Conservation (phyloP, 441 rosid genomes). For the Gossypium davidsonii region DNA sequence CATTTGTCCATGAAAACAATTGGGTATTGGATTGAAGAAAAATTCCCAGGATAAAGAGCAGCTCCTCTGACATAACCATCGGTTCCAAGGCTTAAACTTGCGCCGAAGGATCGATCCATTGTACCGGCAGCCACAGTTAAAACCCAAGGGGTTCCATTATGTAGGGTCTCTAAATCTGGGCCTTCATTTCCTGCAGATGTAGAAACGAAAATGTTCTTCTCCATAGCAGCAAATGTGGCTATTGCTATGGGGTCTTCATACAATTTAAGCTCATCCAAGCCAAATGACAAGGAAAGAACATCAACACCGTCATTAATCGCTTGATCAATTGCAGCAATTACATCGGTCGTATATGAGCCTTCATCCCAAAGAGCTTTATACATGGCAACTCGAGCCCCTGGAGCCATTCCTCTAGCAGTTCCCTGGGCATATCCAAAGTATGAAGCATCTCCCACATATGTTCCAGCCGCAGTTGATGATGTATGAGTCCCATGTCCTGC, state of each 20-base stretch:
- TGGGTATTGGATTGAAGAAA: constrained; percentile 9
- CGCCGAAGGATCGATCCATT: constrained; percentile 37
- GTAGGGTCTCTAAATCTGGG: constrained; percentile 24
- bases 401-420: background rate
- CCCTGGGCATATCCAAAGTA: constrained; percentile 24
- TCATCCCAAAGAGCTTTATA: constrained; percentile 33
- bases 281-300: constrained; percentile 1
- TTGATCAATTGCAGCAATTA: constrained; percentile 37
- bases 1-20: constrained; percentile 29
- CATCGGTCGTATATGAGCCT: constrained; percentile 23
- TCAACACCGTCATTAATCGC: constrained; percentile 16
- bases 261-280: background rate
- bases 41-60: constrained; percentile 33
- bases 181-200: constrained; percentile 45
- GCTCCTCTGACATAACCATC: constrained; percentile 21
- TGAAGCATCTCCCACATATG: constrained; percentile 18
- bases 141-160: constrained; percentile 49
- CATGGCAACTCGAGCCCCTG: constrained; percentile 27
- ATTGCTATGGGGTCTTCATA: constrained; percentile 1
- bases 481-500: constrained; percentile 41
- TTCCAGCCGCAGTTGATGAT: constrained; percentile 34
- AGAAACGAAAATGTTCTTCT: constrained; percentile 37
- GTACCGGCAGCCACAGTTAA: constrained; percentile 49
- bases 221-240: constrained; percentile 43
- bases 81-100: constrained; percentile 29